Base-by-base conservation (phyloP, 768 basidiomycete genomes). In the Fistulinella prunicolor region DNA sequence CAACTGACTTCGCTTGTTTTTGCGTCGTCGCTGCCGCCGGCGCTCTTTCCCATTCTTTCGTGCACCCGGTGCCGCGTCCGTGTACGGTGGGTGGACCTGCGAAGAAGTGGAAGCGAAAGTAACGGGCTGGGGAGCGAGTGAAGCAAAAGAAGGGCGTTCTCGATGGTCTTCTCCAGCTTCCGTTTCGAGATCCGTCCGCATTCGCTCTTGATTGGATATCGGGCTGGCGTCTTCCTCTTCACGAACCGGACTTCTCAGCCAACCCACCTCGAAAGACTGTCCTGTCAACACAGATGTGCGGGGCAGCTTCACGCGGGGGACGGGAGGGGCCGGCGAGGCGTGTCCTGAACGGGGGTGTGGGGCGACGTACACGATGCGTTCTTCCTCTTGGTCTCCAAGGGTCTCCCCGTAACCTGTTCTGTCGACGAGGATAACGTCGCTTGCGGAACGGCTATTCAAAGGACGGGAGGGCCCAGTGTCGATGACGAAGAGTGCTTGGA, bases 291-390 rank as follows among this genome's bases (percentile, higher is more conserved):
- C 49, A 4, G 65, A 67, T 26, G 53, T 61, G 5, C 44, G 26
- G 13, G 65, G 56, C 14, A 64, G 36, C 21, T 46, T 40, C 43
- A 57, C 51, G 9, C 47, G 49, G 1, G 57, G 57, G 6, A 52
- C n/a, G 35, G 47, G 9, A 9, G 57, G 42, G 6, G 38, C 2
- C 37, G 60, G 61, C 4, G 63, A 53, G 22, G 26, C 38, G 20
- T 49, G 44, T 3, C 45, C 43, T 3, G 56, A 56, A 1, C 84
- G 78, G 5, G 86, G 87, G 58, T 86, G 78, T 0, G 88, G 87
- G 0, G 86, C 86, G 21, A 81, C 82, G 58, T 89, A 89, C 9
- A 90, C 86, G 46, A 90, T 89, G 4, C 78, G 60, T 47, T 90
- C 88, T 17, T 86, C 84, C 24, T 82, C 81, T 9, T 62, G 52